These are phyloP conservation scores for Xylaria intraflava DNA, from an alignment of 495 filamentous ascomycete species.

Conservation along the genomic window DNA sequence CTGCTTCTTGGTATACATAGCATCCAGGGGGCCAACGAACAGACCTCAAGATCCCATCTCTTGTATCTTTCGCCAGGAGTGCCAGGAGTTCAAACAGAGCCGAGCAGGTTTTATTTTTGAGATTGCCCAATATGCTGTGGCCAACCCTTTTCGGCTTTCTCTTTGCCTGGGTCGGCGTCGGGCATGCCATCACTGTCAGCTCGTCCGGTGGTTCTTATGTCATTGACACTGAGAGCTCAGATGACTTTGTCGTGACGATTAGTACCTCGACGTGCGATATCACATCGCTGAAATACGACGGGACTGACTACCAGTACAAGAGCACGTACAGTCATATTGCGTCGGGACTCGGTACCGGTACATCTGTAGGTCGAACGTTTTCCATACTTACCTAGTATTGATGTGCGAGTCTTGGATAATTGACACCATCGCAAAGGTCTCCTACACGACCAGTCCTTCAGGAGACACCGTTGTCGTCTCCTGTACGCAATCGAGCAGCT, in stretches of 20 bases:
- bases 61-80: too few relatives aligned
- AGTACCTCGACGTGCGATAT: slow-evolving; percentile 46
- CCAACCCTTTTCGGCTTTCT: slow-evolving; percentile 14
- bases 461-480: slow-evolving; percentile 46
- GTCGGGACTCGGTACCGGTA: slow-evolving; percentile 47
- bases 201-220: slow-evolving; percentile 27
- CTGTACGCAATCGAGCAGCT: slow-evolving; percentile 31
- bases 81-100: not conserved
- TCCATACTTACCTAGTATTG: slow-evolving; percentile 30
- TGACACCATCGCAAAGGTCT: not conserved
- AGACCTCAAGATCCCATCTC: not conserved
- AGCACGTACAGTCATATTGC: slow-evolving; percentile 45
- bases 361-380: slow-evolving; percentile 27
- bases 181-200: slow-evolving; percentile 29
- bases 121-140: slow-evolving; percentile 9
- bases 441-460: slow-evolving; percentile 7
- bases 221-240: slow-evolving; percentile 38
- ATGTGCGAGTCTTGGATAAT: slow-evolving; percentile 11
- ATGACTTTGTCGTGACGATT: slow-evolving; percentile 45
- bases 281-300: slow-evolving; percentile 45
- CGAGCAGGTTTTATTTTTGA: not conserved
- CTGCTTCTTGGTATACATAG: slow-evolving; percentile 1
- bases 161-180: slow-evolving; percentile 15
- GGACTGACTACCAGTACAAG: slow-evolving; percentile 43
- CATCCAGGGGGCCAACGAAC: not conserved